Base-by-base conservation (phyloP, 2,329 filamentous ascomycete genomes). In the Neopestalotiopsis sp. region DNA sequence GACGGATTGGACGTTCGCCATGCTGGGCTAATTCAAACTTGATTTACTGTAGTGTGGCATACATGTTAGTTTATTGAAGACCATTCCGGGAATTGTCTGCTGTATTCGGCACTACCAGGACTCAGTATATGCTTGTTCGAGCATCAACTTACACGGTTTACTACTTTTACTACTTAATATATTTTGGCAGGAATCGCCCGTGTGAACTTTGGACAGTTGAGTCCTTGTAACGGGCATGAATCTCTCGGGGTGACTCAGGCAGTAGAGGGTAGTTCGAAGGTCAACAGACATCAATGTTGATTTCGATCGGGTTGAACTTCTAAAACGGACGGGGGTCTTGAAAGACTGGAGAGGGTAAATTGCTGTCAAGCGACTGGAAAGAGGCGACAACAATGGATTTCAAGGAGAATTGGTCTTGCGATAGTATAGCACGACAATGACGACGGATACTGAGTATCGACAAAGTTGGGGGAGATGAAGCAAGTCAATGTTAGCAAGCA, bases 271-370 rank as follows among this genome's bases (percentile, higher is more conserved):
- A 76, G 82, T 83, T 73, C 86, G 86, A 74, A 86, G 78, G 81
- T 87, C 85, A 86, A 87, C 84, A 85, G 86, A 88, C 86, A 88
- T 88, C 85, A 87, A 87, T 85, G 75, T 85, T 76, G 83, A 79
- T 73, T 81, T 78, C 72, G 67, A 68, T 67, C 69, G 72, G 69
- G 71, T 72, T 66, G 66, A 69, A 70, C 12, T 67, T 71, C 71
- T 72, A 73, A 30, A 58, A 45, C 13, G 12, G 24, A 66, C 24
- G 10, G 13, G 38, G 24, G 30, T 58, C 28, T 14, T 58, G 32
- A 38, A 42, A 42, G 42, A 7, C 6, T 38, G 34, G 34, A 9
- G 3, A 42, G 28, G 40, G 62, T 20, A 4, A 14, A n/a, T n/a
- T 17, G 42, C 53, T 20, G 13, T n/a, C 45, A 53, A 24, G 3